A percentile compares a stretch with the other conserved stretches of the same genome.
phyloP scores from a whole-genome alignment of 2,329 filamentous ascomycete species.

The Xylariaceae sp. region DNA sequence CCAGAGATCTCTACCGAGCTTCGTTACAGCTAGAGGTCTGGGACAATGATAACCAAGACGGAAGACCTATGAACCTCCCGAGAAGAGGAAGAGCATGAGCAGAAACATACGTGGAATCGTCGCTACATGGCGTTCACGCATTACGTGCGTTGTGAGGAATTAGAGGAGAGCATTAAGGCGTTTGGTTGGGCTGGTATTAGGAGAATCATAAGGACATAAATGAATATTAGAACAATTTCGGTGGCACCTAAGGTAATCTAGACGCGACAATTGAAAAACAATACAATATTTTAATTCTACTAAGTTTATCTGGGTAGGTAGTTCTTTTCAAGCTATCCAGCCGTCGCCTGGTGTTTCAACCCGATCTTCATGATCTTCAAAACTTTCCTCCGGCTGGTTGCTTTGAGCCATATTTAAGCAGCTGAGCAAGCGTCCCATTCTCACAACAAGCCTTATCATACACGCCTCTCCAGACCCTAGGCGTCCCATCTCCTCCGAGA shows the following conservation, averaged over 20 bases:
- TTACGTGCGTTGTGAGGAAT: background rate
- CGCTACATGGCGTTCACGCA: background rate
- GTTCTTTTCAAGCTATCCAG: background rate
- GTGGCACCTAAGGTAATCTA: background rate
- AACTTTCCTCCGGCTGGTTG: background rate
- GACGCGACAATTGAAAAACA: background rate
- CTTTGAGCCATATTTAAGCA: constrained; percentile 17
- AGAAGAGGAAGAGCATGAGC: background rate
- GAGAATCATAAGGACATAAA: background rate
- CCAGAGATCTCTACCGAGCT: constrained; percentile 20
- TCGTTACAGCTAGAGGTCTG: constrained; percentile 39
- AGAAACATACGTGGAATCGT: background rate
- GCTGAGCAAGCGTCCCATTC: constrained; percentile 6
- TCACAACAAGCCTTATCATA: constrained; percentile 37
- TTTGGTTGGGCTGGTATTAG: background rate
- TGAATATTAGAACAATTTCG: background rate
- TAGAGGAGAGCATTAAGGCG: background rate
- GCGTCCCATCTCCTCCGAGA: background rate
- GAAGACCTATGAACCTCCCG: background rate
- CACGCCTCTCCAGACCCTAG: constrained; percentile 19
- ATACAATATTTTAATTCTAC: background rate
- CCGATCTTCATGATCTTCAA: no score
- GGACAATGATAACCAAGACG: constrained; percentile 16
- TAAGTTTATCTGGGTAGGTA: background rate
- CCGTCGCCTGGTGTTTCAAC: no score